Percentiles rank a stretch among this genome's conserved stretches.
Conservation (phyloP, 176 grass and related monocot species). For the Rhynchospora breviuscula region DNA sequence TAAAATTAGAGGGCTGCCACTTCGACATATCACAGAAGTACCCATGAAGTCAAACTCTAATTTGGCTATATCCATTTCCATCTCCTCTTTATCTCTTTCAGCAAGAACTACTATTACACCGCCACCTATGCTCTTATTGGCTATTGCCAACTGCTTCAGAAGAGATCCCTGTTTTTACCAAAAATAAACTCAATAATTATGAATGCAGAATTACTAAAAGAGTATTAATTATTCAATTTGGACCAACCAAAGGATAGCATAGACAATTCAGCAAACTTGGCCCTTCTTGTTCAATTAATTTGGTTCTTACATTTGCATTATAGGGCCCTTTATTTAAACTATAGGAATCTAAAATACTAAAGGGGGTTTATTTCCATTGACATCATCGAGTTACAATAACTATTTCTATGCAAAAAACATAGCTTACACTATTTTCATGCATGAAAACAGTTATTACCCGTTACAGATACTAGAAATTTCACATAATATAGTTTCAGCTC, state of each 20-base stretch:
- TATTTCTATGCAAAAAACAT: not conserved
- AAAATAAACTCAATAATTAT: not conserved
- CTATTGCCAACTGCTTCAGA: slow-evolving; percentile 97
- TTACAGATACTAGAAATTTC: not conserved
- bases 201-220: not conserved
- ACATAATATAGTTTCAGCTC: not conserved
- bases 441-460: not conserved
- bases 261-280: not conserved
- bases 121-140: slow-evolving; percentile 97
- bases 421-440: not conserved
- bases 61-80: slow-evolving; percentile 97
- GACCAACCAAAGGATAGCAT: not conserved
- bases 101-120: slow-evolving; percentile 95
- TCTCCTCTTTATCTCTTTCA: slow-evolving; percentile 97
- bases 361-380: not conserved
- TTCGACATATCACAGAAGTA: slow-evolving; percentile 96
- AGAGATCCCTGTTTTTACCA: slow-evolving; percentile 60
- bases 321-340: not conserved
- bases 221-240: not conserved
- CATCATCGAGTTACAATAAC: not conserved
- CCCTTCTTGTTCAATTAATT: not conserved
- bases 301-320: not conserved
- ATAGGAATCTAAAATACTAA: not conserved
- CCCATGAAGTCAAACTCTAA: slow-evolving; percentile 98
- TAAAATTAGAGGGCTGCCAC: slow-evolving; percentile 88